Evolutionary conservation across 75 land plant species (phyloP).

Genomic region (Picea glauca): DNA sequence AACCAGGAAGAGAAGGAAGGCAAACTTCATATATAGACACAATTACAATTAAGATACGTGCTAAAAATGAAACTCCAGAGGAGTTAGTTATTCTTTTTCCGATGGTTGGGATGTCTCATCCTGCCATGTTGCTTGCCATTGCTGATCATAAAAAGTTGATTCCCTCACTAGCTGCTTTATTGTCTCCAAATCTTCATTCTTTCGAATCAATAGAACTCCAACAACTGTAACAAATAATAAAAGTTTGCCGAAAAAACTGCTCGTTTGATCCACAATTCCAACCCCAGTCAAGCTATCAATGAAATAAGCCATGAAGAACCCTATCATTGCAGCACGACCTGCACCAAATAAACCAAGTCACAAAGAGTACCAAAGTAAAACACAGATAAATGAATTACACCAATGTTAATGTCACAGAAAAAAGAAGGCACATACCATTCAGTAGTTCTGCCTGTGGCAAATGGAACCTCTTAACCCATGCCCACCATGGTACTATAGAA

Average conservation of each 20-base stretch:
- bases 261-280: constrained; percentile 91
- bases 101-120: constrained; percentile 40
- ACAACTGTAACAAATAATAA: constrained; percentile 71
- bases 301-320: constrained; percentile 89
- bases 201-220: constrained; percentile 77
- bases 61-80: too few species aligned
- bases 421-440: constrained; percentile 52
- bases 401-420: not conserved
- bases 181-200: constrained; percentile 80
- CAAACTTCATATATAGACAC: too few species aligned
- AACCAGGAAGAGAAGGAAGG: too few species aligned
- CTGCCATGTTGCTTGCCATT: constrained; percentile 98
- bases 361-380: not conserved
- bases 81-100: constrained; percentile 13
- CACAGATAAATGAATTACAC: not conserved
- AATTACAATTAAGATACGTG: too few species aligned
- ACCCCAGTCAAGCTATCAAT: constrained; percentile 89
- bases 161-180: constrained; percentile 68
- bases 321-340: constrained; percentile 99
- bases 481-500: constrained; percentile 96
- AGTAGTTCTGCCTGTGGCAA: constrained; percentile 93
- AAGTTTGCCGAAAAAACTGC: constrained; percentile 90
- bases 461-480: constrained; percentile 93
- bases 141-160: constrained; percentile 93
- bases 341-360: constrained; percentile 12